These are phyloP conservation scores for Elymus sibiricus DNA, from an alignment of 176 grass and related monocot genomes.

Conservation along the genomic window DNA sequence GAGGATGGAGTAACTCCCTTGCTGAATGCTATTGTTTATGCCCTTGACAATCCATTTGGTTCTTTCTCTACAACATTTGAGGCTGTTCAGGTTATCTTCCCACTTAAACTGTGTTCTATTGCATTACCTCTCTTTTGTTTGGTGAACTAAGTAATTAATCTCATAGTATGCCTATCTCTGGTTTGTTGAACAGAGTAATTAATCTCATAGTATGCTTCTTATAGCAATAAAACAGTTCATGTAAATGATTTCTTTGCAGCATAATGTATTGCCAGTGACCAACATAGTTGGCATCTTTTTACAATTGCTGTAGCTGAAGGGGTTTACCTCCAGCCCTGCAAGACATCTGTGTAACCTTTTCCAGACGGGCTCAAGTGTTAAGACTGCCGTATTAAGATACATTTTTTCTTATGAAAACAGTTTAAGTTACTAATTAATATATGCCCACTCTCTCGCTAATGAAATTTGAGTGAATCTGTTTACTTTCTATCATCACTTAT, in stretches of 20 bases:
- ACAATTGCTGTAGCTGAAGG: neutral
- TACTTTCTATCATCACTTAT: neutral
- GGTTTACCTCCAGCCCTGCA: neutral
- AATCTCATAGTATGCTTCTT: neutral
- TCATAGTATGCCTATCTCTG: neutral
- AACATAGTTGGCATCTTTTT: neutral
- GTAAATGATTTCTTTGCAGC: neutral
- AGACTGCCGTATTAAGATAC: neutral
- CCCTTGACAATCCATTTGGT: constrained; percentile 82
- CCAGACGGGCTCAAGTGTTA: neutral
- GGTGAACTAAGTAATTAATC: neutral
- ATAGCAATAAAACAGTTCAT: neutral
- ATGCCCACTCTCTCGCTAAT: neutral
- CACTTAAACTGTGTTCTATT: neutral
- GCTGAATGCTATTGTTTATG: constrained; percentile 56
- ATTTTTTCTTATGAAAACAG: neutral
- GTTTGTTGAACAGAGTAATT: neutral
- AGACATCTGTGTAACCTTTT: neutral
- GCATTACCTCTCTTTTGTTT: neutral
- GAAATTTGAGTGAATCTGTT: neutral
- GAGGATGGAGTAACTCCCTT: constrained; percentile 33
- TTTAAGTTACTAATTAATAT: neutral
- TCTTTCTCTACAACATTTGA: constrained; percentile 81
- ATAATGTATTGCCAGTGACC: neutral
- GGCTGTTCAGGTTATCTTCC: constrained; percentile 62